Base-by-base conservation (phyloP, 2,329 filamentous ascomycete genomes). In the Diaporthe ilicicola region DNA sequence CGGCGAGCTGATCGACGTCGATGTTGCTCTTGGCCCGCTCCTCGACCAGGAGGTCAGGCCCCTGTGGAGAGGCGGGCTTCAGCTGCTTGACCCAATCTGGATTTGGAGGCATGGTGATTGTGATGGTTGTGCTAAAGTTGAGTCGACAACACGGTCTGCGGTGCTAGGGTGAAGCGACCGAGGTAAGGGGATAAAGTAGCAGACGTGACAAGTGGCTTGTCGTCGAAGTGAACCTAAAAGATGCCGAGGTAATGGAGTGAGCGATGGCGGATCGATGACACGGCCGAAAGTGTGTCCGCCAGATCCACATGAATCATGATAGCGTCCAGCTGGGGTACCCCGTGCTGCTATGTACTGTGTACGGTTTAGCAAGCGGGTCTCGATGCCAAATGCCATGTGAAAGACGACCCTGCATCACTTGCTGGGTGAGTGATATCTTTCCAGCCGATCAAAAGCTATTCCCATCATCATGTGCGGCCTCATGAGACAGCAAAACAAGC, bases 11-110 rank as follows among this genome's bases (percentile, higher is more conserved):
- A 71, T 92, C 87, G 24, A 93, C 89, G 34, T 91, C 85, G 75
- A 94, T 81, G 71, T 89, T 89, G 65, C 91, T 93, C 76, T 88
- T 88, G 29, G 86, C 87, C 73, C 93, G 88, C 84, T 94, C 92
- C 64, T 88, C 84, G n/a, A 85, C 80, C 67, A 94, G 88, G 59
- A 94, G 86, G 77, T 93, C 91, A 48, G 86, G 85, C 73, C 92
- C 92, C 76, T 93, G 91, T 6, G 90, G 90, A 69, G 88, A 87
- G 3, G 91, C 80, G 6, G 80, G 81, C 74, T 76, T 78, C 32
- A 83, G 79, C 76, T 80, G 79, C 67, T 74, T 72, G 72, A 76
- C 75, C 75, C 75, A 76, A 53, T 74, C 74, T 29, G 75, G 75
- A 72, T 69, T 73, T 4, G 65, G 39, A 48, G 72, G 53, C 71